phyloP scores from a whole-genome alignment of 2,329 filamentous ascomycete genomes.

The Emericellopsis atlantica region DNA sequence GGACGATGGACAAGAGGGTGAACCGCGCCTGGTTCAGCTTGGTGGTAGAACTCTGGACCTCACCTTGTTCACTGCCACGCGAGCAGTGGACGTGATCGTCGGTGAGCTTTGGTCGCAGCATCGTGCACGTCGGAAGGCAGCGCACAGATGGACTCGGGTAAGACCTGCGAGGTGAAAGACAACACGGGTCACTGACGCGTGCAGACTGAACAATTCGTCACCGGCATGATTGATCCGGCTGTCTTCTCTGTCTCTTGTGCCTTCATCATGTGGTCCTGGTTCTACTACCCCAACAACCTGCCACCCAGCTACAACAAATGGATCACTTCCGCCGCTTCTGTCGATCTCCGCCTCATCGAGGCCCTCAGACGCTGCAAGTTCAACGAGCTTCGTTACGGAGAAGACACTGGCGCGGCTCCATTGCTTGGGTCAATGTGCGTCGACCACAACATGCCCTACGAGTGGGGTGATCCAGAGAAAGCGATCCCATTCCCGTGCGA shows the following conservation, averaged over 20 bases:
- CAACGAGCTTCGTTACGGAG: constrained; percentile 57
- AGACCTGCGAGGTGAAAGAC: constrained; percentile 1
- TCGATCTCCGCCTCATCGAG: constrained; percentile 63
- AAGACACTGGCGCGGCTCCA: constrained; percentile 56
- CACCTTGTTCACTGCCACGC: constrained; percentile 62
- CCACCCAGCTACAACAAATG: constrained; percentile 67
- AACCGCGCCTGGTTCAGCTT: constrained; percentile 5
- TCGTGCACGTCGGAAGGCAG: constrained; percentile 27
- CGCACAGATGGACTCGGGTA: constrained; percentile 34
- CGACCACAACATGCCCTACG: constrained; percentile 55
- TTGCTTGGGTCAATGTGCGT: constrained; percentile 60
- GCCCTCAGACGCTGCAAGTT: constrained; percentile 55
- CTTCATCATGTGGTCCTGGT: constrained; percentile 82
- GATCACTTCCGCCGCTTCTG: constrained; percentile 65
- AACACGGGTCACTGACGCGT: too few species aligned
- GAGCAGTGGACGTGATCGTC: constrained; percentile 60
- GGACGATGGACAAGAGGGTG: not conserved
- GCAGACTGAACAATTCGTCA: constrained; percentile 19
- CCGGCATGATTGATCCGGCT: constrained; percentile 43
- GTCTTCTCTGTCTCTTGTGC: constrained; percentile 62
- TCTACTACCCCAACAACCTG: constrained; percentile 60
- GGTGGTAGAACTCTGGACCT: constrained; percentile 71
- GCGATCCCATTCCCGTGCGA: constrained; percentile 69
- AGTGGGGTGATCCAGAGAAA: constrained; percentile 59
- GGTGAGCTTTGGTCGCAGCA: constrained; percentile 50